Evolutionary conservation across 345 rosid species (phyloP).

Genomic region (Eucalyptus polybractea): DNA sequence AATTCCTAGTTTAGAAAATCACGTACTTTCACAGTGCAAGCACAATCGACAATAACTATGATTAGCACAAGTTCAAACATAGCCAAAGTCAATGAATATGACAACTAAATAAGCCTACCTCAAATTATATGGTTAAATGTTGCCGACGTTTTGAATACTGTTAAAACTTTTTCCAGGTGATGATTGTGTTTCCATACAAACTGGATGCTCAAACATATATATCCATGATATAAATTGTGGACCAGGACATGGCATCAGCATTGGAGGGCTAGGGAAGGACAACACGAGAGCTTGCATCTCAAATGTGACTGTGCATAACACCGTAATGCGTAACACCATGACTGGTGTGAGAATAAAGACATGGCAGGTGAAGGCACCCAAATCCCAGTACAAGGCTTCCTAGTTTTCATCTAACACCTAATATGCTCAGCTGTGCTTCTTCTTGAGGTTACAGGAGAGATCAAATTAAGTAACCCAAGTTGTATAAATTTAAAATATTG

Average conservation of each 20-base stretch:
- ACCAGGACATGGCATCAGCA: constrained; percentile 90
- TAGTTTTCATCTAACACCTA: not conserved
- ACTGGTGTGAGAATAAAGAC: constrained; percentile 82
- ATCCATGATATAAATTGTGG: constrained; percentile 67
- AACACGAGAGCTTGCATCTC: constrained; percentile 65
- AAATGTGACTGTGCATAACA: constrained; percentile 62
- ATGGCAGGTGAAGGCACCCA: constrained; percentile 57
- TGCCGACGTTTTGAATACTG: not conserved
- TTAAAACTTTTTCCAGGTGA: constrained; percentile 36
- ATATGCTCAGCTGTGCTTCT: not conserved
- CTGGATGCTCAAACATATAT: constrained; percentile 68
- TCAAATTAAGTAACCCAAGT: not conserved
- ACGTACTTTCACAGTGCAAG: not conserved
- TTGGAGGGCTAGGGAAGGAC: constrained; percentile 68
- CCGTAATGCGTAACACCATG: constrained; percentile 30
- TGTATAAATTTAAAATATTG: not conserved
- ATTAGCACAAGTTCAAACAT: not conserved
- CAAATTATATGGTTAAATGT: not conserved
- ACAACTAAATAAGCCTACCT: not conserved
- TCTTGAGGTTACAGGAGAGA: not conserved
- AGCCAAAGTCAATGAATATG: not conserved
- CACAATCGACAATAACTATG: not conserved
- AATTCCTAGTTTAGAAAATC: not conserved
- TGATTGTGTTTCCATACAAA: constrained; percentile 76
- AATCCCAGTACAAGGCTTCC: not conserved